A percentile compares a stretch with the other conserved stretches of the same genome.
Conservation (phyloP, 1,284 basidiomycete species). For the Flammula alnicola region DNA sequence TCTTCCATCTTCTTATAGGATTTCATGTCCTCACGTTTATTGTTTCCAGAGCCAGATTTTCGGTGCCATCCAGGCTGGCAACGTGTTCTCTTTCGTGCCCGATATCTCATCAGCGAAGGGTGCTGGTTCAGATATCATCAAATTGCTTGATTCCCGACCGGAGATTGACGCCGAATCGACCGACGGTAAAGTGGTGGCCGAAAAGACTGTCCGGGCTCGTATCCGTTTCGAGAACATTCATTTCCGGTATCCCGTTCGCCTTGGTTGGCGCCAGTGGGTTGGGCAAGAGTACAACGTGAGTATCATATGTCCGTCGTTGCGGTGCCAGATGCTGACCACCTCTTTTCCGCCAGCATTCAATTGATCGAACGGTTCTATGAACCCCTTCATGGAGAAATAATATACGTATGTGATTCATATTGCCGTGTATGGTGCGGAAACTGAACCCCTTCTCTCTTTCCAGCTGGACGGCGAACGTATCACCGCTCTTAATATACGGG, state of each 20-base stretch:
- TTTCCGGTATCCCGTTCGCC: slow-evolving; percentile 95
- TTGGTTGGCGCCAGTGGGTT: slow-evolving; percentile 90
- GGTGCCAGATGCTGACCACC: slow-evolving; percentile 6
- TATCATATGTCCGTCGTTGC: slow-evolving; percentile 9
- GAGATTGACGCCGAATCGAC: slow-evolving; percentile 84
- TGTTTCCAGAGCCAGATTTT: slow-evolving; percentile 65
- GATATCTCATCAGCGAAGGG: slow-evolving; percentile 89
- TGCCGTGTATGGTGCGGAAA: slow-evolving; percentile 3
- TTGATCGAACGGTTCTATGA: slow-evolving; percentile 91
- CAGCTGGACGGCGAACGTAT: slow-evolving; percentile 84
- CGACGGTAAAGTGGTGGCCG: slow-evolving; percentile 65
- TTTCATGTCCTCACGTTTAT: slow-evolving; percentile 2
- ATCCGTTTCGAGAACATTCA: slow-evolving; percentile 85
- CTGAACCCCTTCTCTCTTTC: slow-evolving; percentile 26
- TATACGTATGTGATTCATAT: slow-evolving; percentile 53
- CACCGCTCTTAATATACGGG: slow-evolving; percentile 79
- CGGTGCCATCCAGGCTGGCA: slow-evolving; percentile 81
- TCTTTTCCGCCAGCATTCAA: slow-evolving; percentile 63
- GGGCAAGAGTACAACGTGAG: slow-evolving; percentile 86
- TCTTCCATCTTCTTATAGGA: slow-evolving; percentile 1
- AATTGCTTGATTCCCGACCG: slow-evolving; percentile 78
- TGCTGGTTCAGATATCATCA: slow-evolving; percentile 79
- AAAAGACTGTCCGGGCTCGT: slow-evolving; percentile 63
- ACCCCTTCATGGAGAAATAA: slow-evolving; percentile 71
- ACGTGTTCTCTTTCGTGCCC: slow-evolving; percentile 91